phyloP scores from a whole-genome alignment of 164 flowering plant genomes.

The Tetrastigma voinierianum region DNA sequence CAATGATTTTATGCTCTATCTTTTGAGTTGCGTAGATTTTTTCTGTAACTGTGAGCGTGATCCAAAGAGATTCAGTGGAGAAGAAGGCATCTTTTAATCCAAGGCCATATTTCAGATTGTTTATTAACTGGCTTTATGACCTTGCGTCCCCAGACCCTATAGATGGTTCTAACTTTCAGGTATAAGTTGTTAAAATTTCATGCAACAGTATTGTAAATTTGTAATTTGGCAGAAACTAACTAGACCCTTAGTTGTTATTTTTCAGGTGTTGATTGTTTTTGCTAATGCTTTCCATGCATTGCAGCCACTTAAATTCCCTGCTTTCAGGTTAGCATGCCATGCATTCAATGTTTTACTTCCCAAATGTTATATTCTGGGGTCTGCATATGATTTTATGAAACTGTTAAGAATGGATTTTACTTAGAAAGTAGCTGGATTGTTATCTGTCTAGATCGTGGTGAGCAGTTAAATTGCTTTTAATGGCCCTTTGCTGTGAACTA shows the following conservation, averaged over 20 bases:
- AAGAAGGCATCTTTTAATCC: conserved; percentile 79
- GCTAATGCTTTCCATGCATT: conserved; percentile 88
- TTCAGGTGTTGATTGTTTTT: conserved; percentile 69
- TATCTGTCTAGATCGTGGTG: no score
- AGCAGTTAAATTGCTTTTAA: no score
- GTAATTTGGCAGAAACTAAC: no score
- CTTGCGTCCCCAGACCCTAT: conserved; percentile 64
- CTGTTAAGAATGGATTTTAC: no score
- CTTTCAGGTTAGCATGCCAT: conserved; percentile 62
- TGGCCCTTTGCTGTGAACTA: no score
- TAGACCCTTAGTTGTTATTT: not conserved
- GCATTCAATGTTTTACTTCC: no score
- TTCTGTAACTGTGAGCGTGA: conserved; percentile 65
- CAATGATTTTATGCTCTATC: not conserved
- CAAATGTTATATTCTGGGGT: no score
- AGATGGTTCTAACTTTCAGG: conserved; percentile 84
- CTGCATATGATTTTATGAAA: no score
- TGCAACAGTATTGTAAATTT: not conserved
- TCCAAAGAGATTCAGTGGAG: conserved; percentile 88
- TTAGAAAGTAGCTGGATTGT: no score
- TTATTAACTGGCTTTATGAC: conserved; percentile 83
- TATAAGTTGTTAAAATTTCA: conserved; percentile 12
- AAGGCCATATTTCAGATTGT: conserved; percentile 88
- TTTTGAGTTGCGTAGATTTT: conserved; percentile 47
- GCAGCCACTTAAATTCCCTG: conserved; percentile 84